Evolutionary conservation across 1,284 basidiomycete species (phyloP).

Genomic region (Irpex sp.): DNA sequence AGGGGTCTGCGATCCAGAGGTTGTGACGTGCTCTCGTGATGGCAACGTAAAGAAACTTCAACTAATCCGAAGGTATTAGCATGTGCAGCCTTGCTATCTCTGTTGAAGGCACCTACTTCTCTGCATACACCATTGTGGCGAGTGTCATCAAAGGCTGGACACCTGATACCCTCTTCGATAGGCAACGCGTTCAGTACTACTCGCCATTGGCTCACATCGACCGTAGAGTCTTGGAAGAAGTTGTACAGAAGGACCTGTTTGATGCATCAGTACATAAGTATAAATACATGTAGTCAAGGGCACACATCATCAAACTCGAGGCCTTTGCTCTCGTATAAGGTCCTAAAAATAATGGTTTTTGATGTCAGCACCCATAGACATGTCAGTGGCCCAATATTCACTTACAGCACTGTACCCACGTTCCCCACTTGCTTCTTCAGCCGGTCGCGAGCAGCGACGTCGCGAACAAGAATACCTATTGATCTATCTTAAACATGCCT

Average conservation of each 20-base stretch:
- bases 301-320: constrained; percentile 46
- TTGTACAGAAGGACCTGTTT: constrained; percentile 65
- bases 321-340: constrained; percentile 72
- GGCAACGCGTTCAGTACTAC: constrained; percentile 45
- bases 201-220: constrained; percentile 53
- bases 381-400: neutral
- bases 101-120: constrained; percentile 37
- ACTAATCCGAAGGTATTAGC: constrained; percentile 28
- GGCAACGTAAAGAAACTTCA: constrained; percentile 69
- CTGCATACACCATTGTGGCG: constrained; percentile 57
- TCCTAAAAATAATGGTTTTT: constrained; percentile 36
- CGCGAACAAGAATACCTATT: constrained; percentile 66
- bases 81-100: too few relatives aligned
- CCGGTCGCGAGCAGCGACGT: constrained; percentile 44
- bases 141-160: constrained; percentile 46
- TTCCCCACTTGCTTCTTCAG: constrained; percentile 48
- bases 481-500: neutral
- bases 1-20: constrained; percentile 64
- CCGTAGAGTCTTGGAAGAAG: constrained; percentile 64
- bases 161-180: constrained; percentile 13
- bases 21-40: constrained; percentile 67
- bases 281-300: too few relatives aligned
- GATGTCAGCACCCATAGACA: neutral
- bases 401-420: constrained; percentile 61
- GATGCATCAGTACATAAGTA: neutral